phyloP scores from a whole-genome alignment of 2,329 filamentous ascomycete species.

The Cytospora paraplurivora region DNA sequence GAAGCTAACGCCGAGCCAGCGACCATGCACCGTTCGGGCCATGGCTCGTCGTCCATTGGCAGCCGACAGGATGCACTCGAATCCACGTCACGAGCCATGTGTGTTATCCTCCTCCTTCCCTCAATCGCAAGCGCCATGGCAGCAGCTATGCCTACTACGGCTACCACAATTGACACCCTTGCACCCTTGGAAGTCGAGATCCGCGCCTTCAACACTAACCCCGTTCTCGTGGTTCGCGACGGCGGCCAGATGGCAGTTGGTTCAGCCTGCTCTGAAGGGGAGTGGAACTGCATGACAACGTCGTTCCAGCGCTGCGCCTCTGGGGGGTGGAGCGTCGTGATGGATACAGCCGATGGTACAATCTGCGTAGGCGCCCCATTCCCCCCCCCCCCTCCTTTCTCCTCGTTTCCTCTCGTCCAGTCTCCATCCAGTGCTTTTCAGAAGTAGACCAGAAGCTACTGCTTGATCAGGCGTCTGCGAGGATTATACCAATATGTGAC shows the following conservation, averaged over 20 bases:
- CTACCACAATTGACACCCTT: too few species aligned
- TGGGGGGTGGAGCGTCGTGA: slow-evolving; percentile 49
- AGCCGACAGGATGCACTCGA: background rate
- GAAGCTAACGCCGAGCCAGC: background rate
- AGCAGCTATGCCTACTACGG: background rate
- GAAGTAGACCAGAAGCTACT: too few species aligned
- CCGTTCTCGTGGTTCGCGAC: background rate
- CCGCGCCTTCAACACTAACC: background rate
- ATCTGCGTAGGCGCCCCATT: slow-evolving; percentile 38
- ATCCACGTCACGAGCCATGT: background rate
- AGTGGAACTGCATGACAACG: slow-evolving; percentile 56
- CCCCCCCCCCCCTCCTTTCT: background rate
- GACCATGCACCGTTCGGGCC: background rate
- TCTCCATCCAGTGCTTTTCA: too few species aligned
- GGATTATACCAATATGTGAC: too few species aligned
- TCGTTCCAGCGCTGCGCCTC: slow-evolving; percentile 54
- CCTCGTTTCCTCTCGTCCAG: too few species aligned
- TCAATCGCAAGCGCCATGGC: background rate
- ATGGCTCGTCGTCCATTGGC: background rate
- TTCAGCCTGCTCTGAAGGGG: slow-evolving; percentile 50
- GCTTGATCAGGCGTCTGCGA: too few species aligned
- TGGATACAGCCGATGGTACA: slow-evolving; percentile 49
- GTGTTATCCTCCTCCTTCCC: background rate
- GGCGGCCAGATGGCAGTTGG: slow-evolving; percentile 39
- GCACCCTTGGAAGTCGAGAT: background rate